Percentiles rank a stretch among this genome's conserved stretches.
Conservation (phyloP, 164 flowering plant genomes). For the Macadamia integrifolia region DNA sequence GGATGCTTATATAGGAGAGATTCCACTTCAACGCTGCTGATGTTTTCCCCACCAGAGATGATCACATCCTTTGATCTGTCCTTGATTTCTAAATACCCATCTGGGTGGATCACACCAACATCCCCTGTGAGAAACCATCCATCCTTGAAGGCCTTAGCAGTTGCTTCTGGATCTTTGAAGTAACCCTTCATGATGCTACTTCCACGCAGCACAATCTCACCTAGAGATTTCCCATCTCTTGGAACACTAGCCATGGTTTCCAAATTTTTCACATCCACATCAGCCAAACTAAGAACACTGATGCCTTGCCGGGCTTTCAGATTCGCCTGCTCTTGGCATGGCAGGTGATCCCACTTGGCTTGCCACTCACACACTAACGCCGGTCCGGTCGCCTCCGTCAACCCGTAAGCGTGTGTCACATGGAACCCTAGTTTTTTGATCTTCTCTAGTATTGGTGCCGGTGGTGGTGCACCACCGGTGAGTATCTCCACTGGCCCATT, state of each 20-base stretch:
- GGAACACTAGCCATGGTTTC: slow-evolving; percentile 58
- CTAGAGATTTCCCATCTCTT: slow-evolving; percentile 54
- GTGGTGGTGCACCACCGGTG: slow-evolving; percentile 92
- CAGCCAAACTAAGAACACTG: slow-evolving; percentile 55
- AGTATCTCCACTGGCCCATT: slow-evolving; percentile 41
- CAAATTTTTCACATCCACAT: slow-evolving; percentile 57
- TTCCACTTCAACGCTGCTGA: slow-evolving; percentile 86
- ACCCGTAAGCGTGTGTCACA: slow-evolving; percentile 77
- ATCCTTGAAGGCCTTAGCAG: slow-evolving; percentile 39
- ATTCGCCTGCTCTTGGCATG: slow-evolving; percentile 28
- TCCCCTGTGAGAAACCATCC: slow-evolving; percentile 89
- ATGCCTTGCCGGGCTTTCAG: slow-evolving; percentile 82
- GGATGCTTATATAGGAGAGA: slow-evolving; percentile 48
- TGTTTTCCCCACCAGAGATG: slow-evolving; percentile 91
- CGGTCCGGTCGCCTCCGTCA: slow-evolving; percentile 88
- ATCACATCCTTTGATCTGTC: slow-evolving; percentile 87
- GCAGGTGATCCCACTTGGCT: slow-evolving; percentile 51
- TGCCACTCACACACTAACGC: slow-evolving; percentile 90
- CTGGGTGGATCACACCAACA: slow-evolving; percentile 73
- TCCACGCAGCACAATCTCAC: slow-evolving; percentile 76
- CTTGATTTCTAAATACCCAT: slow-evolving; percentile 82
- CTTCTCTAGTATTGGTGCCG: slow-evolving; percentile 51
- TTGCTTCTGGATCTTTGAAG: slow-evolving; percentile 54
- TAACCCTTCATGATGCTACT: slow-evolving; percentile 90
- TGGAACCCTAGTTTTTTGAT: slow-evolving; percentile 68